Conservation (phyloP, 805 yeast genomes). For the Sporopachydermia quercuum region DNA sequence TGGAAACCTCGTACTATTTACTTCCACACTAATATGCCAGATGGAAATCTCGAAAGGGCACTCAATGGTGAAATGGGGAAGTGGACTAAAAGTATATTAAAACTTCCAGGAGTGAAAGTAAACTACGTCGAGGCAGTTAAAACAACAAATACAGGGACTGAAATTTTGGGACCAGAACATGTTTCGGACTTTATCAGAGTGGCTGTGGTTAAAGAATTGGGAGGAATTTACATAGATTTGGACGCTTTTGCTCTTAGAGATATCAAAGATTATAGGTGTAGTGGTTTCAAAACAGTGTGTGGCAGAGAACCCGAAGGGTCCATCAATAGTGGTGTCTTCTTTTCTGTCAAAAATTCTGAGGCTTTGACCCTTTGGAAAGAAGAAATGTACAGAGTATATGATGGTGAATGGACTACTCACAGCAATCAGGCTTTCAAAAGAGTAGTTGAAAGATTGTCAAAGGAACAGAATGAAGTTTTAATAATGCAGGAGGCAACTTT, state of each 20-base stretch:
- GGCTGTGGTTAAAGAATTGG: background rate
- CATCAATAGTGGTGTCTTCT: background rate
- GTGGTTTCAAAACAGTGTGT: background rate
- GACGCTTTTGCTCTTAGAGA: background rate
- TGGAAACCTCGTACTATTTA: background rate
- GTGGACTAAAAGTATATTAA: background rate
- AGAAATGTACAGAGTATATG: background rate
- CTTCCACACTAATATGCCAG: background rate
- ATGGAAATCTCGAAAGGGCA: background rate
- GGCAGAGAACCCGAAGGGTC: background rate
- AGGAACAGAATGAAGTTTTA: background rate
- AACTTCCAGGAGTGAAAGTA: background rate
- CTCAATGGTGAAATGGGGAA: background rate
- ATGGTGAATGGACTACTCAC: background rate
- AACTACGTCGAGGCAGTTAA: background rate
- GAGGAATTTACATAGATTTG: background rate
- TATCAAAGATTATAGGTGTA: background rate
- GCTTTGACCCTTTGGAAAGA: background rate
- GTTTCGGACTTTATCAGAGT: conserved; percentile 1
- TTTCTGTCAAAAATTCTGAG: background rate
- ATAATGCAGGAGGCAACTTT: background rate
- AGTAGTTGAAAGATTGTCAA: background rate
- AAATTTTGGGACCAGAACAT: background rate
- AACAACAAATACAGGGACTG: background rate
- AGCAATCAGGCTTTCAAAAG: background rate